Conservation (phyloP, 78 protist genomes). For the Planoprotostelium fungivorum region DNA sequence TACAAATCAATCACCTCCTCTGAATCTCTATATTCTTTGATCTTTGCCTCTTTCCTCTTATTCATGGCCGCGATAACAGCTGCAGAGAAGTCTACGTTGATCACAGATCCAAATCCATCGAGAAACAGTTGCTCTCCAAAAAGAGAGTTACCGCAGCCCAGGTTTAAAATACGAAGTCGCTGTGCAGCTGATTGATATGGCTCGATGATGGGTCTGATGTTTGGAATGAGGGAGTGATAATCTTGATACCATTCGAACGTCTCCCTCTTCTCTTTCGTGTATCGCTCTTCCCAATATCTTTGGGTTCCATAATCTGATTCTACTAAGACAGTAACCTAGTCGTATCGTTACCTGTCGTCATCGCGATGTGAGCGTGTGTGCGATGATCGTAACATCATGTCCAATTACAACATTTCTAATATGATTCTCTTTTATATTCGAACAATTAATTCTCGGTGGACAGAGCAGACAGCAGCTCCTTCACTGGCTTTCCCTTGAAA, state of each 20-base stretch:
- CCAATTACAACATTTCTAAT: too few species aligned
- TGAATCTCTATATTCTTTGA: neutral
- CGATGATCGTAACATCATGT: too few species aligned
- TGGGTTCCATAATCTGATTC: conserved; percentile 41
- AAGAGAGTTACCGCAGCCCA: conserved; percentile 55
- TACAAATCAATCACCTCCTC: neutral
- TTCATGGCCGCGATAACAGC: conserved; percentile 42
- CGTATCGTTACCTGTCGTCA: too few species aligned
- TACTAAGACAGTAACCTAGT: neutral
- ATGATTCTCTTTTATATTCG: too few species aligned
- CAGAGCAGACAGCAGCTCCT: neutral
- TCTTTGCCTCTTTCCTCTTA: neutral
- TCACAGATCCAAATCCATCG: conserved; percentile 10
- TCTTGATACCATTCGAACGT: conserved; percentile 62
- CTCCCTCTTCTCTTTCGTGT: conserved; percentile 11
- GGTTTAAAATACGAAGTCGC: conserved; percentile 18
- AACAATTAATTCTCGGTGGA: neutral
- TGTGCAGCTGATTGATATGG: conserved; percentile 8
- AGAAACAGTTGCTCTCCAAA: conserved; percentile 38
- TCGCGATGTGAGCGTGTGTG: too few species aligned
- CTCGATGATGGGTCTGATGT: neutral
- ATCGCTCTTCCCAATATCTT: conserved; percentile 61
- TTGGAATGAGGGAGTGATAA: conserved; percentile 18
- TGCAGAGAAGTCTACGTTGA: conserved; percentile 47
- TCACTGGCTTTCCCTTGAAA: neutral